A percentile compares a stretch with the other conserved stretches of the same genome.
These are phyloP conservation scores for Xerocomus minutiporus DNA, from an alignment of 1,284 basidiomycete genomes.

Conservation along the genomic window DNA sequence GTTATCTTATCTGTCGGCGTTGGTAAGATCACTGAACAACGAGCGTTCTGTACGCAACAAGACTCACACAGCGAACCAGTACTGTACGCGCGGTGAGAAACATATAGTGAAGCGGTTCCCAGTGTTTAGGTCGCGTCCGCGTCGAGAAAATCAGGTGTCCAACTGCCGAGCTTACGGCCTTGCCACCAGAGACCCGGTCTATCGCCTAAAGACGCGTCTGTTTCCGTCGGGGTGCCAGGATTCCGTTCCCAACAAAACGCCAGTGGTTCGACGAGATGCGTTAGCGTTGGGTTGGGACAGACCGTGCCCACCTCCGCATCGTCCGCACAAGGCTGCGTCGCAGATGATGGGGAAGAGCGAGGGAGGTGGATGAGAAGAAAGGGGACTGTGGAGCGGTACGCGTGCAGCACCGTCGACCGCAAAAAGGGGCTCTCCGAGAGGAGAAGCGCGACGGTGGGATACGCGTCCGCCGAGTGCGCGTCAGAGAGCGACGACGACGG, in stretches of 20 bases:
- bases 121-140: slow-evolving; percentile 5
- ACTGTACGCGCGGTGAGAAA: neutral
- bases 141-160: slow-evolving; percentile 16
- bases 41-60: neutral
- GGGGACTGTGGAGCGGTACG: slow-evolving; percentile 67
- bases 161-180: slow-evolving; percentile 17
- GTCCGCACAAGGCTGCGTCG: neutral
- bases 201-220: slow-evolving; percentile 17
- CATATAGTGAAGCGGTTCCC: no score
- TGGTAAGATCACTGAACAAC: neutral
- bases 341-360: slow-evolving; percentile 18
- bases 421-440: slow-evolving; percentile 78
- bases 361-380: slow-evolving; percentile 77
- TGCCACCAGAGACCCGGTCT: slow-evolving; percentile 53
- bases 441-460: slow-evolving; percentile 63
- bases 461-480: neutral
- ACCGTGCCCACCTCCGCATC: slow-evolving; percentile 7
- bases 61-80: neutral
- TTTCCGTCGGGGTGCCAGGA: neutral
- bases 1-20: neutral
- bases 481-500: neutral
- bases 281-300: slow-evolving; percentile 24
- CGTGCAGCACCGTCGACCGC: slow-evolving; percentile 58
- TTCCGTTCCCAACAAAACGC: slow-evolving; percentile 62
- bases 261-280: slow-evolving; percentile 19